These are phyloP conservation scores for Colletotrichum sojae DNA, from an alignment of 2,329 filamentous ascomycete species.

Conservation along the genomic window DNA sequence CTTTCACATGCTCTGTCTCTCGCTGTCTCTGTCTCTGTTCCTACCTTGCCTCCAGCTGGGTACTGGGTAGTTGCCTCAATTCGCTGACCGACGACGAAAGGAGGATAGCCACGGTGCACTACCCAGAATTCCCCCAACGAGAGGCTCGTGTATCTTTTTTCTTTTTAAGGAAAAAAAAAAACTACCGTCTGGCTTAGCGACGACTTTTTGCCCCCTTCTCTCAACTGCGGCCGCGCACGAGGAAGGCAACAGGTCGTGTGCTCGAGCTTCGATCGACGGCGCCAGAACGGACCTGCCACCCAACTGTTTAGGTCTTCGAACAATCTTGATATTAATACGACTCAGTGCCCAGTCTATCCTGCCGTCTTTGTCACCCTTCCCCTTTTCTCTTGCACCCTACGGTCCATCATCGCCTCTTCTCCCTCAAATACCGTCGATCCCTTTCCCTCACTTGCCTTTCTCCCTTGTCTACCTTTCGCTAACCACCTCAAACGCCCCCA, in stretches of 20 bases:
- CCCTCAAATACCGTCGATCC: constrained; percentile 17
- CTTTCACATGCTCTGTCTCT: constrained; percentile 36
- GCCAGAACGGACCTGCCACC: constrained; percentile 11
- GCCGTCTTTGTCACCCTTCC: neutral
- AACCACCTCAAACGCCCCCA: constrained; percentile 17
- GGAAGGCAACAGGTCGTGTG: constrained; percentile 39
- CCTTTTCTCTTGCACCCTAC: neutral
- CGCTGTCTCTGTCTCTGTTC: constrained; percentile 5
- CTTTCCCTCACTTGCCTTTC: constrained; percentile 6
- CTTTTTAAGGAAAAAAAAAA: neutral
- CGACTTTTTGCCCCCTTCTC: constrained; percentile 7
- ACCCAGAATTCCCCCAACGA: constrained; percentile 26
- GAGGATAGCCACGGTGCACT: constrained; percentile 31
- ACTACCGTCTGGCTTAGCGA: constrained; percentile 18
- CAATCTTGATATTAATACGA: constrained; percentile 31
- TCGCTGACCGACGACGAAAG: constrained; percentile 38
- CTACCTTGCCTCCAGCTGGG: neutral
- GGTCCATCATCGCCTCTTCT: constrained; percentile 3
- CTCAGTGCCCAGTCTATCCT: neutral
- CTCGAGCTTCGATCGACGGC: constrained; percentile 25
- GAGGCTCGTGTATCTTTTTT: neutral
- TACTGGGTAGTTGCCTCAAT: constrained; percentile 7
- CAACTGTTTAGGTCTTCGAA: neutral
- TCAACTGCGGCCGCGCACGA: constrained; percentile 21
- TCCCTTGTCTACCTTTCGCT: neutral